Evolutionary conservation across 768 basidiomycete genomes (phyloP).

Genomic region (Mycena haematopus): DNA sequence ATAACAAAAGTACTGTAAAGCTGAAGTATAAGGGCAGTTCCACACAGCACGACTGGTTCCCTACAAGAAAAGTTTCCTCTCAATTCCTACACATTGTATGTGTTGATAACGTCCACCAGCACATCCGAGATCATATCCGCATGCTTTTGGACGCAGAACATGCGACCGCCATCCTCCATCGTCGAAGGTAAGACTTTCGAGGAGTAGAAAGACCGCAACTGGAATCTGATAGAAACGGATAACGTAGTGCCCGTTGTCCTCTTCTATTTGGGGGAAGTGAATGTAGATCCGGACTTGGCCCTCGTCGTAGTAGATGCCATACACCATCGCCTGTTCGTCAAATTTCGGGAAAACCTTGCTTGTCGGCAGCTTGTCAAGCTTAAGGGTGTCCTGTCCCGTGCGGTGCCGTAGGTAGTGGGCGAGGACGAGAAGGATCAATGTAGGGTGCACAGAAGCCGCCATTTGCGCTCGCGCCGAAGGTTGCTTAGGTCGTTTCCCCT

Average conservation of each 20-base stretch:
- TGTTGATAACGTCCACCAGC: no score
- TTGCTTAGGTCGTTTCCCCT: no score
- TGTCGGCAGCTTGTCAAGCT: background rate
- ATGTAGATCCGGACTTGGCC: conserved; percentile 3
- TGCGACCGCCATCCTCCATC: background rate
- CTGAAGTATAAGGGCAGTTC: no score
- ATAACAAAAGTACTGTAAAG: no score
- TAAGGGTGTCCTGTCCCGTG: conserved; percentile 1
- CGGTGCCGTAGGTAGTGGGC: no score
- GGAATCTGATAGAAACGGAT: conserved; percentile 5
- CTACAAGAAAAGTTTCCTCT: no score
- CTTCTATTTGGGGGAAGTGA: conserved; percentile 1
- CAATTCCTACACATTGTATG: no score
- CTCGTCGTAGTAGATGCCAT: conserved; percentile 4
- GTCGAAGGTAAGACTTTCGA: background rate
- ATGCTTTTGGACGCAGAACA: conserved; percentile 9
- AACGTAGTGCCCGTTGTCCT: background rate
- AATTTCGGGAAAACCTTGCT: background rate
- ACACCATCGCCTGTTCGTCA: conserved; percentile 1
- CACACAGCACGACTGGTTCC: no score
- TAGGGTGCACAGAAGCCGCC: conserved; percentile 16
- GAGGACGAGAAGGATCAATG: conserved; percentile 16
- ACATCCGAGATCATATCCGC: conserved; percentile 7
- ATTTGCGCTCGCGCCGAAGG: conserved; percentile 12
- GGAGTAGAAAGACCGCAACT: background rate